Percentiles rank a stretch among this genome's conserved stretches.
Evolutionary conservation across 106 monocot genomes (phyloP).

Genomic region (Triglochin maritima): DNA sequence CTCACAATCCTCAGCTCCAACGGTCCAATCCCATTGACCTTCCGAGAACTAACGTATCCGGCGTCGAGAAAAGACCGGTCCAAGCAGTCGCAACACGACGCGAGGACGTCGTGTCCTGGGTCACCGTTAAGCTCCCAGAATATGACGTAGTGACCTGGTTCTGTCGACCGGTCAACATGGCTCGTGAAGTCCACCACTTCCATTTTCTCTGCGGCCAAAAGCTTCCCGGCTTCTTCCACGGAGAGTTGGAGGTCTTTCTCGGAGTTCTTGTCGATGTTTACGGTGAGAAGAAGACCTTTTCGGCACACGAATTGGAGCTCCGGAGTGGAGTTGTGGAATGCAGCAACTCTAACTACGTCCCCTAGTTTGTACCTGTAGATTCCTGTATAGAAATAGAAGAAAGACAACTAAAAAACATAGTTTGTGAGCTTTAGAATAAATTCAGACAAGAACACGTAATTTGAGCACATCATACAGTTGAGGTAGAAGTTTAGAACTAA

Average conservation of each 20-base stretch:
- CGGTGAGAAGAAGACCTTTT: slow-evolving; percentile 41
- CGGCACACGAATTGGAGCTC: slow-evolving; percentile 61
- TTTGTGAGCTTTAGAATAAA: too few relatives aligned
- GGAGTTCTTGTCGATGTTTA: slow-evolving; percentile 97
- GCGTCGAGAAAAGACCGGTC: slow-evolving; percentile 65
- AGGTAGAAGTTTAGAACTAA: too few relatives aligned
- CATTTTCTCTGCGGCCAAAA: slow-evolving; percentile 49
- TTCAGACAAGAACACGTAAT: too few relatives aligned
- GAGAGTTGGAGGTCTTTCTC: slow-evolving; percentile 77
- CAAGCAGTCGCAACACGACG: slow-evolving; percentile 44
- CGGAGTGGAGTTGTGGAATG: slow-evolving; percentile 70
- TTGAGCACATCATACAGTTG: too few relatives aligned
- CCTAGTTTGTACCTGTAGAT: slow-evolving; percentile 67
- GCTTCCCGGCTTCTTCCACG: slow-evolving; percentile 44
- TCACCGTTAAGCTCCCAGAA: slow-evolving; percentile 70
- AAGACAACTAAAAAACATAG: not conserved
- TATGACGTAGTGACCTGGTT: slow-evolving; percentile 83
- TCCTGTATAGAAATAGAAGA: slow-evolving; percentile 25
- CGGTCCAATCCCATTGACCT: slow-evolving; percentile 34
- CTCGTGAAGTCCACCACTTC: slow-evolving; percentile 81
- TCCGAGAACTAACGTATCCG: slow-evolving; percentile 60
- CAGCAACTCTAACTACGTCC: slow-evolving; percentile 53
- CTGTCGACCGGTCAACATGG: slow-evolving; percentile 38
- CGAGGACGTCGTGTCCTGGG: slow-evolving; percentile 38
- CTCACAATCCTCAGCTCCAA: slow-evolving; percentile 62